These are phyloP conservation scores for Pythium brassicae DNA, from an alignment of 352 stramenopile species.

Conservation along the genomic window DNA sequence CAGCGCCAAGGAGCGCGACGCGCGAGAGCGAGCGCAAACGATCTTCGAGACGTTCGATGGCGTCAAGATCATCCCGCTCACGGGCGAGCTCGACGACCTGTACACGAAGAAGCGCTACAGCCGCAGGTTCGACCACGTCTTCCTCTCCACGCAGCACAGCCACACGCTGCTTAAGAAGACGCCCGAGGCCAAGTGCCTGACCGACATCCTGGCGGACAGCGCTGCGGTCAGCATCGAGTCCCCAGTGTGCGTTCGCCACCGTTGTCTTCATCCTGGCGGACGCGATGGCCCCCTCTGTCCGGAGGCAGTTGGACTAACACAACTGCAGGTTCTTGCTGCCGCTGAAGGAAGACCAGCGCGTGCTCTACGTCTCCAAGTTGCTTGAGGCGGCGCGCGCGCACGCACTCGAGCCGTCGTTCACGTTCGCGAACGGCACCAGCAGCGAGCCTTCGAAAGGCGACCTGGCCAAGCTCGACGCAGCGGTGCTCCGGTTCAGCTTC, in stretches of 20 bases:
- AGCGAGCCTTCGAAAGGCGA: constrained; percentile 33
- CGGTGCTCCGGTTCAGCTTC: constrained; percentile 56
- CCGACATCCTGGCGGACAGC: constrained; percentile 30
- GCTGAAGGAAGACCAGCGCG: constrained; percentile 60
- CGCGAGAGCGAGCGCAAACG: constrained; percentile 27
- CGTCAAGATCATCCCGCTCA: constrained; percentile 72
- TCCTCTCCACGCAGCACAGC: constrained; percentile 59
- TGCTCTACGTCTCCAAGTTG: constrained; percentile 64
- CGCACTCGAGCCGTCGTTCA: constrained; percentile 30
- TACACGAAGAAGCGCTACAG: constrained; percentile 63
- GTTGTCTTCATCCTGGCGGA: too few species aligned
- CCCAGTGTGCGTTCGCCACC: constrained; percentile 45
- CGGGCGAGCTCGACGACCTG: constrained; percentile 50
- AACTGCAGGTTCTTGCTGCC: constrained; percentile 61
- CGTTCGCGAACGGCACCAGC: constrained; percentile 20
- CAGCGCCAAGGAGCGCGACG: constrained; percentile 27
- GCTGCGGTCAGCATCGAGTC: constrained; percentile 66
- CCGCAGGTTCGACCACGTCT: constrained; percentile 56
- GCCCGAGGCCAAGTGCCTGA: constrained; percentile 24
- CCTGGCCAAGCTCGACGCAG: constrained; percentile 46
- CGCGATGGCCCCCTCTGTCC: too few species aligned
- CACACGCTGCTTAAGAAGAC: constrained; percentile 34
- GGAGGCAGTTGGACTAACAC: too few species aligned
- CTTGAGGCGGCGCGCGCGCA: constrained; percentile 44
- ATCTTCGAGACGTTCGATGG: constrained; percentile 51